phyloP scores from a whole-genome alignment of 1,284 basidiomycete genomes.

The Cystobasidium pallidum region DNA sequence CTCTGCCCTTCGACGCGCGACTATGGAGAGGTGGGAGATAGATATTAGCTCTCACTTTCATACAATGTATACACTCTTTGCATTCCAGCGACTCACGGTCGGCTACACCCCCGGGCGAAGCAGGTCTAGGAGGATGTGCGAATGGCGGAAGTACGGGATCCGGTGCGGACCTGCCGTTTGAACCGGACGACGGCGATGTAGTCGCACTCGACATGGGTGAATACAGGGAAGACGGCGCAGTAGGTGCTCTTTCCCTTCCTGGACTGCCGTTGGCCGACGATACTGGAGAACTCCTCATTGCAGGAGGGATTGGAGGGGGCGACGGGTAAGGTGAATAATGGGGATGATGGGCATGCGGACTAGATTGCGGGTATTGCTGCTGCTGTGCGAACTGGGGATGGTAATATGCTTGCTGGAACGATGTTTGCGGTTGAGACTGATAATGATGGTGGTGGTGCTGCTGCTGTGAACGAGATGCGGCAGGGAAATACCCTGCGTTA shows the following conservation, averaged over 20 bases:
- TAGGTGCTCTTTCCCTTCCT: constrained; percentile 26
- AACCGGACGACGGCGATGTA: background rate
- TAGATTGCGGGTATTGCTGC: constrained; percentile 5
- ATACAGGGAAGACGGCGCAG: constrained; percentile 14
- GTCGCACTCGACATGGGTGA: constrained; percentile 12
- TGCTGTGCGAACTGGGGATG: constrained; percentile 28
- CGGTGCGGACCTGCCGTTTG: background rate
- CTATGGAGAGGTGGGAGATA: no score
- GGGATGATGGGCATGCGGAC: constrained; percentile 1
- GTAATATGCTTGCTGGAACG: constrained; percentile 13
- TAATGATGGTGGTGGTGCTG: constrained; percentile 14
- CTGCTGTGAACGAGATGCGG: constrained; percentile 1
- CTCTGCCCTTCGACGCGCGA: constrained; percentile 15
- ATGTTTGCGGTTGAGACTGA: background rate
- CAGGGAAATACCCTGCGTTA: background rate
- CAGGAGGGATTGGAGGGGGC: background rate
- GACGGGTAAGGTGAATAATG: background rate
- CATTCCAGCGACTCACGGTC: constrained; percentile 31
- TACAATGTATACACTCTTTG: no score
- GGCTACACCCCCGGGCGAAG: constrained; percentile 7
- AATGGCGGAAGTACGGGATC: background rate
- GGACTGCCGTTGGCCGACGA: constrained; percentile 1
- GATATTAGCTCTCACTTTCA: no score
- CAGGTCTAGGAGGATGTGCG: constrained; percentile 1
- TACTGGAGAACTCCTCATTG: constrained; percentile 13